A percentile compares a stretch with the other conserved stretches of the same genome.
These are phyloP conservation scores for Paulownia fortunei DNA, from an alignment of 257 asterid species.

Conservation along the genomic window DNA sequence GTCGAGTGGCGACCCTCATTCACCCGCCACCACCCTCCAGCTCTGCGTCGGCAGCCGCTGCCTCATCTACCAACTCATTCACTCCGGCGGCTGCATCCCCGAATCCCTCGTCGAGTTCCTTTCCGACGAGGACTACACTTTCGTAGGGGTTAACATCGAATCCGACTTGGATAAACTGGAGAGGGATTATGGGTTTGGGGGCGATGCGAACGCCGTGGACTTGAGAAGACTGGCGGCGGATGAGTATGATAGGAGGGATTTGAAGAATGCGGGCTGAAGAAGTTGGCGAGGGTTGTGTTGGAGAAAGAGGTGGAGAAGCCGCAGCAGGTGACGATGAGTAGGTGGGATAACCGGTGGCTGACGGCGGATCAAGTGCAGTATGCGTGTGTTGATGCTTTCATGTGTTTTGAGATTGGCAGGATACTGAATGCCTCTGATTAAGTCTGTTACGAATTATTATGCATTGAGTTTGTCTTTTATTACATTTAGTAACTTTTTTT, in stretches of 20 bases:
- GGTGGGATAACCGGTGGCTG: conserved; percentile 35
- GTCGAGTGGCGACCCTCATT: conserved; percentile 48
- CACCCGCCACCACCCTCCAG: conserved; percentile 39
- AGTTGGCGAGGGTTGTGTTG: conserved; percentile 31
- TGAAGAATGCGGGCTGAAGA: conserved; percentile 23
- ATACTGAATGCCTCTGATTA: not conserved
- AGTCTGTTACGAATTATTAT: too few relatives aligned
- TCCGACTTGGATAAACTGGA: conserved; percentile 34
- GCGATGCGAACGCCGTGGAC: conserved; percentile 26
- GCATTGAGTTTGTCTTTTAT: too few relatives aligned
- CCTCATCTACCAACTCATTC: conserved; percentile 43
- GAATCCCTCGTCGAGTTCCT: conserved; percentile 30
- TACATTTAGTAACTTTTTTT: too few relatives aligned
- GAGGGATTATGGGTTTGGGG: conserved; percentile 31
- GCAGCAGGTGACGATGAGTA: conserved; percentile 39
- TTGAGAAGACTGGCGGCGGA: conserved; percentile 30
- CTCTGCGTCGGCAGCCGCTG: conserved; percentile 46
- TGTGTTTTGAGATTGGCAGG: conserved; percentile 37
- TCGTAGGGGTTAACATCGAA: conserved; percentile 39
- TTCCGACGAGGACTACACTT: conserved; percentile 10
- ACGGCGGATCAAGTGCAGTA: conserved; percentile 34
- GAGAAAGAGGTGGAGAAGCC: conserved; percentile 37
- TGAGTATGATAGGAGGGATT: not conserved
- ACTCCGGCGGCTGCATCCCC: conserved; percentile 34
- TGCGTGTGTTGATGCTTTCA: conserved; percentile 45